phyloP scores from a whole-genome alignment of 2,329 filamentous ascomycete species.

The Aureobasidium melanogenum region DNA sequence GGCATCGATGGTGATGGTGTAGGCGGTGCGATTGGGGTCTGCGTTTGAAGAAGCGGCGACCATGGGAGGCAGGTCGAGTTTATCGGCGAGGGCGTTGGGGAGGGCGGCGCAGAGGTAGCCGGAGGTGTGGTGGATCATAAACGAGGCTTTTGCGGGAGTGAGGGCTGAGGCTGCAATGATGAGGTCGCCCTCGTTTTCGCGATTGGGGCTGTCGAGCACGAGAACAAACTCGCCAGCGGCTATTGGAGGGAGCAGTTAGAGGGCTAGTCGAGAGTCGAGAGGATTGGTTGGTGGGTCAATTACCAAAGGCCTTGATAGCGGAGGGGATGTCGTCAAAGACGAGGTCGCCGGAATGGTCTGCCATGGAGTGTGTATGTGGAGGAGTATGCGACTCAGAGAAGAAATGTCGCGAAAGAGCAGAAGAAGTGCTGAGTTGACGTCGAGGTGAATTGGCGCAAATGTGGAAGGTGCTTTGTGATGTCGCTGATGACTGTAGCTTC shows the following conservation, averaged over 20 bases:
- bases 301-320: slow-evolving; percentile 31
- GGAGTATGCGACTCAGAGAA: not conserved
- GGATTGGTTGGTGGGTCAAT: not conserved
- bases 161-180: slow-evolving; percentile 84
- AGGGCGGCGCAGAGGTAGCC: slow-evolving; percentile 89
- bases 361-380: not conserved
- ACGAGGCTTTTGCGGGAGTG: slow-evolving; percentile 86
- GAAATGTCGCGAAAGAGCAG: not conserved
- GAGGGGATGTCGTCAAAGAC: slow-evolving; percentile 33
- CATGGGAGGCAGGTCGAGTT: slow-evolving; percentile 82
- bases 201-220: slow-evolving; percentile 82
- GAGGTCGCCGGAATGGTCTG: slow-evolving; percentile 7
- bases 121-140: slow-evolving; percentile 83
- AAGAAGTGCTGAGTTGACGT: not conserved
- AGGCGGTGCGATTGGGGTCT: slow-evolving; percentile 85
- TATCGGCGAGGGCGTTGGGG: slow-evolving; percentile 55
- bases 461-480: not conserved
- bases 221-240: slow-evolving; percentile 77
- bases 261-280: not conserved
- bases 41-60: slow-evolving; percentile 55
- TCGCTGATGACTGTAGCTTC: not conserved
- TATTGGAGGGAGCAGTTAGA: slow-evolving; percentile 16
- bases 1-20: slow-evolving; percentile 83
- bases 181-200: slow-evolving; percentile 97
- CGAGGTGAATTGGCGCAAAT: not conserved